Evolutionary conservation across 2,329 filamentous ascomycete genomes (phyloP).

Genomic region (Nothopassalora personata): DNA sequence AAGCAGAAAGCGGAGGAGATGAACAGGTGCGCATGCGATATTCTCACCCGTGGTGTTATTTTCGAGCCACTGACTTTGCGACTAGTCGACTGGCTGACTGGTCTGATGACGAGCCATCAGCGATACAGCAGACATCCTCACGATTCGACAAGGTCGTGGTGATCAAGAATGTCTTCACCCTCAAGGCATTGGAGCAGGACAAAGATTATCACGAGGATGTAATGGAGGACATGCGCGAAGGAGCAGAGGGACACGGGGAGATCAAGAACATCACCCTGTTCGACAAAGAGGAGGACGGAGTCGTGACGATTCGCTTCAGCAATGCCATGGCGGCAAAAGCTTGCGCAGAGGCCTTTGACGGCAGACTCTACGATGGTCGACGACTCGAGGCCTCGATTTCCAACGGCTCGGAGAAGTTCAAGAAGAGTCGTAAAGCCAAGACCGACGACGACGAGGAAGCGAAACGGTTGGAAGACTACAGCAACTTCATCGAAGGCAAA

Average conservation of each 20-base stretch:
- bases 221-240: slow-evolving; percentile 88
- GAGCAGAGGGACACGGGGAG: slow-evolving; percentile 77
- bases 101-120: slow-evolving; percentile 74
- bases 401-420: slow-evolving; percentile 63
- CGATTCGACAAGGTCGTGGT: slow-evolving; percentile 74
- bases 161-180: slow-evolving; percentile 88
- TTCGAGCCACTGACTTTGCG: slow-evolving; percentile 4
- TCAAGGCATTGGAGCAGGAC: slow-evolving; percentile 79
- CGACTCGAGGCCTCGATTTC: slow-evolving; percentile 56
- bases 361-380: slow-evolving; percentile 70
- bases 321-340: slow-evolving; percentile 64
- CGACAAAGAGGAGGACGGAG: slow-evolving; percentile 76
- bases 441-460: slow-evolving; percentile 23
- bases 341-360: slow-evolving; percentile 68
- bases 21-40: slow-evolving; percentile 49
- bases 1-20: slow-evolving; percentile 88
- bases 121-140: slow-evolving; percentile 50
- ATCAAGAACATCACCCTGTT: slow-evolving; percentile 90
- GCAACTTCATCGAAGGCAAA: slow-evolving; percentile 22
- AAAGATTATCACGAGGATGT: slow-evolving; percentile 79
- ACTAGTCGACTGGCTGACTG: slow-evolving; percentile 82
- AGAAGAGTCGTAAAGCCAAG: slow-evolving; percentile 50
- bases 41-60: neutral
- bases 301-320: slow-evolving; percentile 78
- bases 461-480: slow-evolving; percentile 23